Base-by-base conservation (phyloP, 2,329 filamentous ascomycete genomes). In the Metarhizium humberi region DNA sequence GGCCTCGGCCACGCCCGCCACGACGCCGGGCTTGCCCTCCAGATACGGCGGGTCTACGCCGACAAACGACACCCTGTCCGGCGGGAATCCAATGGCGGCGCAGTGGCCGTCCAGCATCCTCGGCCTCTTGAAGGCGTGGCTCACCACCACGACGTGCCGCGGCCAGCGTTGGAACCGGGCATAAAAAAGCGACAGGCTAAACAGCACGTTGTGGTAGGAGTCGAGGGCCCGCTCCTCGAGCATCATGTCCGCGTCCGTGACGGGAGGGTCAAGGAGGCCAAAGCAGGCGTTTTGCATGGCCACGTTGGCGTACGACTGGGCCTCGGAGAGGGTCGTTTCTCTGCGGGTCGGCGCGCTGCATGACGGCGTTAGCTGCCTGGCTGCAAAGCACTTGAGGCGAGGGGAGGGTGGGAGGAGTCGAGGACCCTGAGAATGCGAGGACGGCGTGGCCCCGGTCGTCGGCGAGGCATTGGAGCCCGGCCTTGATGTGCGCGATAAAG, bases 151-250 rank as follows among this genome's bases (percentile, higher is more conserved):
- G 16, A 90, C 64, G 5, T 68, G 71, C 1, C 54, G 52, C 0
- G 87, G 86, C 77, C 85, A 90, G 10, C 38, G 38, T 6, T 67
- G 62, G 1, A 72, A 71, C 11, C 61, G 62, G 42, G 65, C 58
- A 58, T 72, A 71, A 63, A 81, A 83, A 40, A 71, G 66, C 16
- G 75, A 62, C 3, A 95, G 74, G 13, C 86, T 87, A 67, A 92
- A 91, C 16, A 95, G 71, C 5, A 96, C 72, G 66, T 96, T 96
- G 66, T 91, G 86, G 65, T 90, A 92, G 2, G 87, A 92, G 69
- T 96, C 92, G 1, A 92, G 83, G 0, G 92, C 90, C 54, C 80
- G 77, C 8, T 85, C 79, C 65, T 96, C 91, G 2, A 82, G 64
- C 0, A 81, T 65, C 18, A 90, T 73, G 7, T 54, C 57, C 20